Evolutionary conservation across 768 basidiomycete genomes (phyloP).

Genomic region (Suillus subaureus): DNA sequence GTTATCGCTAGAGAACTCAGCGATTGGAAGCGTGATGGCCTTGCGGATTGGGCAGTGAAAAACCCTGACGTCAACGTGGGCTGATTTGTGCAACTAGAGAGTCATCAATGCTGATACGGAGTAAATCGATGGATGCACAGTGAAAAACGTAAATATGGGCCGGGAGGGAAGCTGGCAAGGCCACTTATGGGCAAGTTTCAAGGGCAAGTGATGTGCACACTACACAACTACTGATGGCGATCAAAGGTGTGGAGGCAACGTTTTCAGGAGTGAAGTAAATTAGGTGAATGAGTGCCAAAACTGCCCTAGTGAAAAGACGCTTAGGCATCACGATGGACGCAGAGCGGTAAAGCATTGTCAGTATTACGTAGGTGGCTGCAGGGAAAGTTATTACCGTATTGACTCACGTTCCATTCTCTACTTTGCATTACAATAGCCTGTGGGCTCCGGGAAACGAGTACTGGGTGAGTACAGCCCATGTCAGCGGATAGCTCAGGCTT

Average conservation of each 20-base stretch:
- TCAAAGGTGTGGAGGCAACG: slow-evolving; percentile 37
- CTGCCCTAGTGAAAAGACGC: not conserved
- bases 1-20: slow-evolving; percentile 33
- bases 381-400: slow-evolving; percentile 1
- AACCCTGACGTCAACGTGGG: slow-evolving; percentile 26
- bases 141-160: slow-evolving; percentile 35
- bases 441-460: not conserved
- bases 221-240: slow-evolving; percentile 25
- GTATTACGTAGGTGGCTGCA: not conserved
- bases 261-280: slow-evolving; percentile 36
- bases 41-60: slow-evolving; percentile 29
- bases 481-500: not conserved
- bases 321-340: not conserved
- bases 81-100: not conserved
- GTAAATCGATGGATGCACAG: slow-evolving; percentile 21
- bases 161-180: slow-evolving; percentile 23
- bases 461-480: not conserved
- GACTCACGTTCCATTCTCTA: not conserved
- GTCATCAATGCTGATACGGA: not conserved
- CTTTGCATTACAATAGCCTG: not conserved
- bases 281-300: slow-evolving; percentile 12
- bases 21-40: slow-evolving; percentile 40
- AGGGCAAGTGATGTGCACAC: slow-evolving; percentile 14
- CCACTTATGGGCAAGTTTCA: slow-evolving; percentile 20
- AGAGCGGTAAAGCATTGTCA: not conserved